Evolutionary conservation across 208 protist species (phyloP), one percentile per base, ranked within the genome.

Genomic region (Trypanosoma scelopori): DNA sequence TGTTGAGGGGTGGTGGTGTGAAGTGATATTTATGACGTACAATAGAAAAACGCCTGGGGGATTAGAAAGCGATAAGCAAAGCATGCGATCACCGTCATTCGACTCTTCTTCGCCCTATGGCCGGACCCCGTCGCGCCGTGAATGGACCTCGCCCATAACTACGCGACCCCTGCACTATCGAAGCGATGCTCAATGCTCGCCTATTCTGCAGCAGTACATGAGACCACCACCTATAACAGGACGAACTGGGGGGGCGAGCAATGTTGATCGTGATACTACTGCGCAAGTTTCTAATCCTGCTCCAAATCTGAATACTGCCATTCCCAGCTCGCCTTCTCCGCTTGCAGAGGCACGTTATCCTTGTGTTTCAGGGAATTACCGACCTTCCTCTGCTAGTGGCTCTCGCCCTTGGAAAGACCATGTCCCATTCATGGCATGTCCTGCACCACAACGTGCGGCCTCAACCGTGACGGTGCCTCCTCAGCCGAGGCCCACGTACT

Each of bases 261-360:
- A 58, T 5, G 69, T 63, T 27, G 79, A 81, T n/a, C 48, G 75
- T 37, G 79, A 85, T 57, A 62, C 50, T 0, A 62, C 67, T 30
- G 25, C 39, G 22, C 67, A 76, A 45, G 60, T 56, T 12, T 53
- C n/a, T 1, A 57, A 41, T 25, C 59, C 55, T 16, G 55, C 56
- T 22, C 28, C 35, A 18, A 71, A 82, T 46, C 58, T 73, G 18
- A 78, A 84, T 53, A 56, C 43, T 47, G 64, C 74, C 45, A 75
- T 84, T 22, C 62, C 74, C 0, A 66, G 55, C 15, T 79, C 78
- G 5, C 49, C 78, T 22, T 84, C 78, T 13, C 78, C 78, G 35
- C 55, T 80, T 25, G 69, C 65, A 9, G 78, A 77, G 28, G 66
- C 46, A n/a, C 78, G 73, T 12, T 84, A 71, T 69, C 37, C 55